Evolutionary conservation across 306 rosid species (phyloP).

Genomic region (Hippophae tibetana): DNA sequence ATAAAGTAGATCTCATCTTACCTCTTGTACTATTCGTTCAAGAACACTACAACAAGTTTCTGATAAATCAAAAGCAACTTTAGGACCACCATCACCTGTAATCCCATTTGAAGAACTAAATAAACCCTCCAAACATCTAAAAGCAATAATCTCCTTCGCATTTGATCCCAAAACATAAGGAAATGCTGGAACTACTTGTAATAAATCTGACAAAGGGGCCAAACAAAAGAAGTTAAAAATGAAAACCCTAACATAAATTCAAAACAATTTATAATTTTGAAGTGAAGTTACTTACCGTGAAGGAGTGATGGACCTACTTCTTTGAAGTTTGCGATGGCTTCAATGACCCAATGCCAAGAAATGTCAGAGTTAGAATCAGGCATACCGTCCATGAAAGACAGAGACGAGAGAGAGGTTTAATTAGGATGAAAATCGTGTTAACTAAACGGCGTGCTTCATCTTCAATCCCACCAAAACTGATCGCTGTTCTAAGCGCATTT

Average conservation of each 20-base stretch:
- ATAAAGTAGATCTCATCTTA: slow-evolving; percentile 19
- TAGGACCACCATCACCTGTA: slow-evolving; percentile 20
- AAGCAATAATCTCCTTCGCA: slow-evolving; percentile 50
- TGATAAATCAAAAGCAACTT: slow-evolving; percentile 35
- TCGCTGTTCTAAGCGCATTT: too few species aligned
- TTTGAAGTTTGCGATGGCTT: slow-evolving; percentile 44
- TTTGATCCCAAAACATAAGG: slow-evolving; percentile 25
- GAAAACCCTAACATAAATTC: background rate
- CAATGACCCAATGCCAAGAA: slow-evolving; percentile 65
- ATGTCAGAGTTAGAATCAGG: slow-evolving; percentile 20
- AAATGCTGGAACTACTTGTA: slow-evolving; percentile 33
- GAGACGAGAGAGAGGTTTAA: background rate
- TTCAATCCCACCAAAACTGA: too few species aligned
- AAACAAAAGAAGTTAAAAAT: background rate
- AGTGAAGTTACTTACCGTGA: slow-evolving; percentile 22
- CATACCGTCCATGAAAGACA: slow-evolving; percentile 27
- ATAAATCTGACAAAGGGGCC: slow-evolving; percentile 30
- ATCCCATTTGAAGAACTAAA: slow-evolving; percentile 14
- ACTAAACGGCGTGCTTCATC: too few species aligned
- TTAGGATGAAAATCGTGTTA: background rate
- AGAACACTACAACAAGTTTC: slow-evolving; percentile 42
- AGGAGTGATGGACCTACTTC: slow-evolving; percentile 29
- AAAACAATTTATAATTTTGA: background rate
- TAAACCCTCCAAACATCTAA: slow-evolving; percentile 61
- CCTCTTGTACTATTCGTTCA: slow-evolving; percentile 38